Percentiles rank a stretch among this genome's conserved stretches.
phyloP scores from a whole-genome alignment of 1,139 yeast species.

The Yamadazyma aaseri region DNA sequence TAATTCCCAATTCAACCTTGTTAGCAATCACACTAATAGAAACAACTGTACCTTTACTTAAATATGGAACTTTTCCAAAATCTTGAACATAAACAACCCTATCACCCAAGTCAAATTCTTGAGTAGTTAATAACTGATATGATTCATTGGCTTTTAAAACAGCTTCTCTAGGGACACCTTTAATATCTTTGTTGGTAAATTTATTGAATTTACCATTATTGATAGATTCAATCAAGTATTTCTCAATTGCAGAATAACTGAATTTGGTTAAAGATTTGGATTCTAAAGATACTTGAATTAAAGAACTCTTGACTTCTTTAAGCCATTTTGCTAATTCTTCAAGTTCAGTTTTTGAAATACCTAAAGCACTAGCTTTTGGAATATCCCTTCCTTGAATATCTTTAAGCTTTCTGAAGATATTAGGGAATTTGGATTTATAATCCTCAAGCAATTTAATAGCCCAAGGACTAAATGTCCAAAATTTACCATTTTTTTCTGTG shows the following conservation, averaged over 20 bases:
- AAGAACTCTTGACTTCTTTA: constrained; percentile 50
- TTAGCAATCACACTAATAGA: constrained; percentile 69
- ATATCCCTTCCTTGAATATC: constrained; percentile 22
- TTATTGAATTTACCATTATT: constrained; percentile 34
- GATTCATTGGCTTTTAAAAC: constrained; percentile 76
- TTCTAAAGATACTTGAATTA: constrained; percentile 69
- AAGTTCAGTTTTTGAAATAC: constrained; percentile 30
- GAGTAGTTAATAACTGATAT: constrained; percentile 68
- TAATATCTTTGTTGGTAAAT: constrained; percentile 55
- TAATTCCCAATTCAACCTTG: constrained; percentile 59
- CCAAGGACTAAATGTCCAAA: constrained; percentile 83
- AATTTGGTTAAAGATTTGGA: constrained; percentile 75
- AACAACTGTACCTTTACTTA: constrained; percentile 87
- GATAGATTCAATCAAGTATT: constrained; percentile 50
- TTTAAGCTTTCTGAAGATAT: constrained; percentile 39
- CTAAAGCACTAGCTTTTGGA: constrained; percentile 27
- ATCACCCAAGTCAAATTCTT: constrained; percentile 83
- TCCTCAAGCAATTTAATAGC: constrained; percentile 67
- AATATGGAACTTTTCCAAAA: constrained; percentile 86
- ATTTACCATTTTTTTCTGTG: constrained; percentile 62
- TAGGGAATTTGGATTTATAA: constrained; percentile 62
- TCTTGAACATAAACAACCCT: constrained; percentile 83
- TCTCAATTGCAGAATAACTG: constrained; percentile 69
- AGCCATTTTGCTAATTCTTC: constrained; percentile 56
- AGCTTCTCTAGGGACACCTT: constrained; percentile 85